These are phyloP conservation scores for Bipolaris zeicola DNA, from an alignment of 2,329 filamentous ascomycete genomes.

Conservation along the genomic window DNA sequence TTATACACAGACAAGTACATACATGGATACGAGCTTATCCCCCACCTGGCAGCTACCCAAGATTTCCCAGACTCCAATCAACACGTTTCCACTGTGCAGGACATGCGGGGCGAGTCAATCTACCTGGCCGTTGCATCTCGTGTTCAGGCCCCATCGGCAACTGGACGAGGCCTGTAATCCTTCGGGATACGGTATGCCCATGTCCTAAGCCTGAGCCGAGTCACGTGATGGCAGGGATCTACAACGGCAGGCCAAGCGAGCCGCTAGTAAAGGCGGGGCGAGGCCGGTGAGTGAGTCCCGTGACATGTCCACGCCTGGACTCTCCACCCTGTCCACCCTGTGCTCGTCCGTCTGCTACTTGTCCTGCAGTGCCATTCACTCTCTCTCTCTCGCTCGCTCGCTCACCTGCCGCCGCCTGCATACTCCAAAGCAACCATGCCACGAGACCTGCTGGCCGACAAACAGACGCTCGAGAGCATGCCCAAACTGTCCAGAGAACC, in stretches of 20 bases:
- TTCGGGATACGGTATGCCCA: no score
- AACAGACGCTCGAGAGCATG: conserved; percentile 45
- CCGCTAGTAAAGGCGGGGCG: conserved; percentile 17
- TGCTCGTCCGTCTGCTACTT: conserved; percentile 4
- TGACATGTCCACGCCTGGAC: conserved; percentile 19
- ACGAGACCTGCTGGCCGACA: conserved; percentile 49
- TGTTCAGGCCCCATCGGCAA: no score
- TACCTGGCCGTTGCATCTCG: no score
- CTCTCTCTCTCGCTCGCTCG: conserved; percentile 1
- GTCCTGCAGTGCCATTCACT: conserved; percentile 2
- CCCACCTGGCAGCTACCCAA: no score
- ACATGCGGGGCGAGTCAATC: no score
- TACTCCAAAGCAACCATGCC: conserved; percentile 46
- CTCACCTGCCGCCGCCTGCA: conserved; percentile 1
- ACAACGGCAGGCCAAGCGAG: conserved; percentile 17
- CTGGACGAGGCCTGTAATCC: no score
- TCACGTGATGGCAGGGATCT: not conserved
- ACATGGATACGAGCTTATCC: no score
- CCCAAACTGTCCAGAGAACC: conserved; percentile 45
- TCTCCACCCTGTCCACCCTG: conserved; percentile 7
- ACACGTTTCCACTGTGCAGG: no score
- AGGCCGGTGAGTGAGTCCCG: conserved; percentile 19
- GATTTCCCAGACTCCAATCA: no score
- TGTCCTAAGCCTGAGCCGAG: not conserved
- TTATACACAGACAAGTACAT: not conserved